Percentiles rank a stretch among this genome's conserved stretches.
Conservation (phyloP, 768 basidiomycete genomes). For the Panellus pusillus region DNA sequence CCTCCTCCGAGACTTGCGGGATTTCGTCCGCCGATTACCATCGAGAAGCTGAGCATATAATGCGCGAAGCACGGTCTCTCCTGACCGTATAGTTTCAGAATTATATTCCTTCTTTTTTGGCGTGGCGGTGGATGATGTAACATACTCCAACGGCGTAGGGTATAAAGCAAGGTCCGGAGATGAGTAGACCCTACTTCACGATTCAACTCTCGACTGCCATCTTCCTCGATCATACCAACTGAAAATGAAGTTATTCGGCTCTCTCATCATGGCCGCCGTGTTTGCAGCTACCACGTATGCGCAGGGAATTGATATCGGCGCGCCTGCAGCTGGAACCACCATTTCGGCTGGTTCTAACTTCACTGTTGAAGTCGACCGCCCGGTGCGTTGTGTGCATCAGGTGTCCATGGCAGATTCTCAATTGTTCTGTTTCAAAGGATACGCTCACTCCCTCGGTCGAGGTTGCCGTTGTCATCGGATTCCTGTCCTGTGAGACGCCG, state of each 20-base stretch:
- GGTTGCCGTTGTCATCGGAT: conserved; percentile 34
- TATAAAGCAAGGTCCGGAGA: not conserved
- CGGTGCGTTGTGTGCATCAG: conserved; percentile 35
- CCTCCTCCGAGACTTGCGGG: too few relatives aligned
- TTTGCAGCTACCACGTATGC: conserved; percentile 37
- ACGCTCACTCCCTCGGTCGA: conserved; percentile 27
- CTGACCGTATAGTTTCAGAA: conserved; percentile 1
- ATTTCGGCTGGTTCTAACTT: conserved; percentile 39
- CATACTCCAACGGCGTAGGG: not conserved
- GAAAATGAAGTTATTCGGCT: conserved; percentile 16
- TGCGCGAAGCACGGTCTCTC: not conserved
- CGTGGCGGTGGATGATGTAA: not conserved
- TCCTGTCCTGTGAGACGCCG: conserved; percentile 2
- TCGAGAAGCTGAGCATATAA: too few relatives aligned
- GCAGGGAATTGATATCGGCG: conserved; percentile 41
- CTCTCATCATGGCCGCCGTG: conserved; percentile 19
- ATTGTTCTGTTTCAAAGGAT: not conserved
- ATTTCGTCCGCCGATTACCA: too few relatives aligned
- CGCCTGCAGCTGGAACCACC: conserved; percentile 34
- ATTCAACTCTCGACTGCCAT: not conserved
- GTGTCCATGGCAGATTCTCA: too few relatives aligned
- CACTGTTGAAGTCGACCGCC: conserved; percentile 47
- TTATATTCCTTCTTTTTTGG: not conserved
- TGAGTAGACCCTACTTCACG: not conserved
- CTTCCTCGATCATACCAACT: not conserved